These are phyloP conservation scores for Penicillium silybi DNA, from an alignment of 495 filamentous ascomycete species.

Conservation along the genomic window DNA sequence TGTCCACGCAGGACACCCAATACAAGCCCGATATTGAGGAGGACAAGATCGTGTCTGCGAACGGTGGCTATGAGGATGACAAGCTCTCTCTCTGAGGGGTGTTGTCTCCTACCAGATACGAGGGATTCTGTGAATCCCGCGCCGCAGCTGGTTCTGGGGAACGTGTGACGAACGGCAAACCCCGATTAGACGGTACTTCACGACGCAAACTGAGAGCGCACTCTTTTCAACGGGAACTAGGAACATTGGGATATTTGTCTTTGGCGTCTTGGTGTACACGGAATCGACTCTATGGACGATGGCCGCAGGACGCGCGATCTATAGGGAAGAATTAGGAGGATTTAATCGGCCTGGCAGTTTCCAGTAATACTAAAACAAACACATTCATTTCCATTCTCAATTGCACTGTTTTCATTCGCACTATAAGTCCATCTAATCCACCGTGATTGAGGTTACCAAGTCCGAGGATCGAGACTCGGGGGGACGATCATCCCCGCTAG, in stretches of 20 bases:
- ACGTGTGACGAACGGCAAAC: slow-evolving; percentile 4
- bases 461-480: neutral
- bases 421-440: too few relatives aligned
- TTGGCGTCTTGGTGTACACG: neutral
- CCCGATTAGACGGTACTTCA: neutral
- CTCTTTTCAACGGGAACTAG: neutral
- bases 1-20: slow-evolving; percentile 60
- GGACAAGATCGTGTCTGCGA: slow-evolving; percentile 56
- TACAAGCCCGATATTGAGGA: slow-evolving; percentile 72
- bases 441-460: neutral
- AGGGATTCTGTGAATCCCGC: slow-evolving; percentile 1
- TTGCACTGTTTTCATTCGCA: too few relatives aligned
- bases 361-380: neutral
- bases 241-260: neutral
- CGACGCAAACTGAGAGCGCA: neutral
- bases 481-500: slow-evolving; percentile 18
- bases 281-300: neutral
- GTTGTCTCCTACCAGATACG: neutral
- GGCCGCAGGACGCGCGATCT: neutral
- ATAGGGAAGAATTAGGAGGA: neutral
- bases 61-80: slow-evolving; percentile 26
- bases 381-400: neutral
- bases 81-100: neutral
- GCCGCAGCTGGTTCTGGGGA: slow-evolving; percentile 13
- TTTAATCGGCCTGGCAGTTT: neutral